A percentile compares a stretch with the other conserved stretches of the same genome.
Conservation (phyloP, 345 rosid genomes). For the Lepidium aucheri region DNA sequence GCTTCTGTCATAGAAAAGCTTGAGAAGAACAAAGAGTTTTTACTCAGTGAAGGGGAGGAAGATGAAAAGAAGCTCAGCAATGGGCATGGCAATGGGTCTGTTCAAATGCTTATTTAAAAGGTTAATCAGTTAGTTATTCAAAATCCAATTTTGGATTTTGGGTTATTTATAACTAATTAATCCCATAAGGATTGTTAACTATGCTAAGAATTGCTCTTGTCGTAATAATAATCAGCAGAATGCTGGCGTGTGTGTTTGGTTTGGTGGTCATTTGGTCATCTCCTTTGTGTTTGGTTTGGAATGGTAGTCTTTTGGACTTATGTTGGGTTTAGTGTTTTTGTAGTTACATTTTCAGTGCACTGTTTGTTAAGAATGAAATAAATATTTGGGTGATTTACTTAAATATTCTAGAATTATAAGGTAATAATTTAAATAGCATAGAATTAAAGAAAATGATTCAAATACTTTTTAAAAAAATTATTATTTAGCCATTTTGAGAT, state of each 20-base stretch:
- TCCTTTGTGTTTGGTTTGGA: background rate
- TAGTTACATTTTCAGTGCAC: background rate
- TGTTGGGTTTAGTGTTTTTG: background rate
- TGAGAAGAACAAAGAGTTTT: slow-evolving; percentile 57
- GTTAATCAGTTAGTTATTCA: background rate
- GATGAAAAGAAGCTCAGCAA: slow-evolving; percentile 3
- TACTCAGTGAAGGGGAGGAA: slow-evolving; percentile 20
- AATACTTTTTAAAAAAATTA: no score
- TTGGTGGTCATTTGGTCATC: background rate
- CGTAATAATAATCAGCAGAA: slow-evolving; percentile 2
- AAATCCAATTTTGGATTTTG: background rate
- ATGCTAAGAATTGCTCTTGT: slow-evolving; percentile 2
- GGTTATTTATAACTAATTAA: slow-evolving; percentile 1
- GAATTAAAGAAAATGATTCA: no score
- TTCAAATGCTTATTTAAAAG: background rate
- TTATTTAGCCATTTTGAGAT: no score
- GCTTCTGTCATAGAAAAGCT: slow-evolving; percentile 65
- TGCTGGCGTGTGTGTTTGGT: background rate
- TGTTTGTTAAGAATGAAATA: background rate
- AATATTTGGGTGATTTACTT: no score
- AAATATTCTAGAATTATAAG: no score
- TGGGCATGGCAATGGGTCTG: background rate
- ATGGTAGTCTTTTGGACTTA: background rate
- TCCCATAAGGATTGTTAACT: background rate
- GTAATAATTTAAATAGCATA: no score